phyloP scores from a whole-genome alignment of 331 rosid species.

The Phaseolus coccineus region DNA sequence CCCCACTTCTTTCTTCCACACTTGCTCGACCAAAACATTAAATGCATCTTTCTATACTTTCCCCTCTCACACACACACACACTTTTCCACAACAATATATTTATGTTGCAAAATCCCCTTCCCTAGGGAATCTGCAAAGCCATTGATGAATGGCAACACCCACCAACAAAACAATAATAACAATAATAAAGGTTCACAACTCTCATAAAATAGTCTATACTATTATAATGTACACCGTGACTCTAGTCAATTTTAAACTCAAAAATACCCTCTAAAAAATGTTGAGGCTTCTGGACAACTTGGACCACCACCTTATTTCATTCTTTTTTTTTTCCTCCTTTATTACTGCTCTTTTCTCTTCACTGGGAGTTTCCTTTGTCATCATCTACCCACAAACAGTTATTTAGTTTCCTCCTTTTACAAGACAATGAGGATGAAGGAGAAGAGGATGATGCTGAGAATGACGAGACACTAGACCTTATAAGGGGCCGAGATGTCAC shows the following conservation, averaged over 20 bases:
- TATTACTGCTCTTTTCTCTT: conserved; percentile 42
- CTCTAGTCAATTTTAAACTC: conserved; percentile 62
- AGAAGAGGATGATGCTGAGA: conserved; percentile 52
- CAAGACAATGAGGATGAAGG: conserved; percentile 55
- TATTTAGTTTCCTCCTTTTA: conserved; percentile 86
- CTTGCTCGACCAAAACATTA: conserved; percentile 49
- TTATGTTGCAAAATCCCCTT: conserved; percentile 56
- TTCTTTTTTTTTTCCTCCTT: background rate
- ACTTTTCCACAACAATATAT: conserved; percentile 42
- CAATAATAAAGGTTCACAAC: conserved; percentile 63
- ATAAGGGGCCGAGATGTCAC: conserved; percentile 59
- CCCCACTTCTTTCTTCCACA: conserved; percentile 63
- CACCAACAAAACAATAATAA: conserved; percentile 52
- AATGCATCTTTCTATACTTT: conserved; percentile 39
- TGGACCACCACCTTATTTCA: conserved; percentile 61
- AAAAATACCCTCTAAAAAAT: conserved; percentile 69
- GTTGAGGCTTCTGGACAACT: conserved; percentile 69
- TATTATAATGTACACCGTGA: conserved; percentile 59
- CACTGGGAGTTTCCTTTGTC: conserved; percentile 78
- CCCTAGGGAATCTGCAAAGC: conserved; percentile 91
- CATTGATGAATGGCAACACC: conserved; percentile 77
- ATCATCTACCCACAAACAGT: conserved; percentile 75
- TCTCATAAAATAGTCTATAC: conserved; percentile 44
- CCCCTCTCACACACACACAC: background rate
- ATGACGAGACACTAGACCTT: conserved; percentile 68